phyloP scores from a whole-genome alignment of 768 basidiomycete species.

The Leucogyrophana mollusca region DNA sequence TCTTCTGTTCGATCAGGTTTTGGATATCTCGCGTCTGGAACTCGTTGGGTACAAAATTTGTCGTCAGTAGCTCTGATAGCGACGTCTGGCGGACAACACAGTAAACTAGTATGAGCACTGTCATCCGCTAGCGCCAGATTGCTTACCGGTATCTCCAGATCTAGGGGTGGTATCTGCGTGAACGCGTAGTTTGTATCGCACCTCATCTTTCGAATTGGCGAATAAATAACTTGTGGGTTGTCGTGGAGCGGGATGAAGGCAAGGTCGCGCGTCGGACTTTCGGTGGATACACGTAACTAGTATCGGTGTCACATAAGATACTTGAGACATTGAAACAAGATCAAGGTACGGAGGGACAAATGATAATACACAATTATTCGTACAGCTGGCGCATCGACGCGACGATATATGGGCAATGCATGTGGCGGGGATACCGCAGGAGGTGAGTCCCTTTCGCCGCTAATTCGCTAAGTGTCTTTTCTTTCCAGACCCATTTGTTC shows the following conservation, averaged over 20 bases:
- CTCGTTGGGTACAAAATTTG: slow-evolving; percentile 15
- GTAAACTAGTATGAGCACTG: neutral
- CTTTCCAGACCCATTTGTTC: slow-evolving; percentile 3
- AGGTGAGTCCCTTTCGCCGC: neutral
- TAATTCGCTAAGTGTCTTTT: neutral
- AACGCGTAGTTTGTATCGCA: too few species aligned
- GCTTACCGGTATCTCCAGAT: neutral
- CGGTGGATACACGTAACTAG: too few species aligned
- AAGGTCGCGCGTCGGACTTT: too few species aligned
- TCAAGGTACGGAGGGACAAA: too few species aligned
- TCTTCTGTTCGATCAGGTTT: slow-evolving; percentile 16
- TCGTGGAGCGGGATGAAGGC: neutral
- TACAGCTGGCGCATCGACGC: neutral
- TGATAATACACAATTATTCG: neutral
- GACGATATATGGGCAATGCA: neutral
- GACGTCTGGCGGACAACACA: slow-evolving; percentile 8
- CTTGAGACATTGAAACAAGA: too few species aligned
- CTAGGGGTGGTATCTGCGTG: too few species aligned
- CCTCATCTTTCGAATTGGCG: too few species aligned
- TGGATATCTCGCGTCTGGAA: slow-evolving; percentile 8
- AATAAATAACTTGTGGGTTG: neutral
- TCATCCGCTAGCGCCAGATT: slow-evolving; percentile 9
- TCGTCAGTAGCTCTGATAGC: slow-evolving; percentile 8
- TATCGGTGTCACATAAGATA: too few species aligned
- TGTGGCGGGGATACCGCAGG: neutral